Conservation (phyloP, 179 eudicot genomes). For the Carnegiea gigantea region DNA sequence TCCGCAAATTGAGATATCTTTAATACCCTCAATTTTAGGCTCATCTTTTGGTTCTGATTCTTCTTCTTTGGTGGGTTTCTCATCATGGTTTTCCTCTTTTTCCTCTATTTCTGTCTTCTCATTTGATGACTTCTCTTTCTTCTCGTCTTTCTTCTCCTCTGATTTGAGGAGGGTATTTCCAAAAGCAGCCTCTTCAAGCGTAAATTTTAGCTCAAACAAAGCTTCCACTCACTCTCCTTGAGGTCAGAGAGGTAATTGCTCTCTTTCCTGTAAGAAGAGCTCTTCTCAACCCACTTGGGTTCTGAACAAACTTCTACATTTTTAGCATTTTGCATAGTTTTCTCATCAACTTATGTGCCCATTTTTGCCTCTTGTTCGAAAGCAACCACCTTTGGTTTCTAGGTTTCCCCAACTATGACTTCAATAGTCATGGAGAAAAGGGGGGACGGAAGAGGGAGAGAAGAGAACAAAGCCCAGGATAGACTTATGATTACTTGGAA, state of each 20-base stretch:
- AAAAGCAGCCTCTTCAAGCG: slow-evolving; percentile 52
- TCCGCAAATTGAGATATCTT: slow-evolving; percentile 47
- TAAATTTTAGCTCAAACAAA: slow-evolving; percentile 45
- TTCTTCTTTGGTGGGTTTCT: slow-evolving; percentile 9
- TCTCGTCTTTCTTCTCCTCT: slow-evolving; percentile 22
- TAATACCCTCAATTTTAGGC: slow-evolving; percentile 6
- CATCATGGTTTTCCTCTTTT: slow-evolving; percentile 11
- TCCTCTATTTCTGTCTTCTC: neutral
- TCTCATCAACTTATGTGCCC: slow-evolving; percentile 22
- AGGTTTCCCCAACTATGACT: slow-evolving; percentile 33
- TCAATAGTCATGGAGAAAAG: slow-evolving; percentile 30
- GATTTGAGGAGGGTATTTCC: slow-evolving; percentile 34
- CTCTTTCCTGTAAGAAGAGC: slow-evolving; percentile 63
- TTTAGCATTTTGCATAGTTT: slow-evolving; percentile 17
- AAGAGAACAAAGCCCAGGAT: neutral
- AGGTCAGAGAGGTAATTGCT: slow-evolving; percentile 58
- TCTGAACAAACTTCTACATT: slow-evolving; percentile 27
- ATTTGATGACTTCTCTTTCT: slow-evolving; percentile 10
- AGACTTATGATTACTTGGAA: neutral
- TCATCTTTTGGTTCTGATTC: slow-evolving; percentile 14
- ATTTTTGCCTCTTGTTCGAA: slow-evolving; percentile 20
- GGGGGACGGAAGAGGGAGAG: neutral
- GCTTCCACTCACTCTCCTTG: slow-evolving; percentile 56
- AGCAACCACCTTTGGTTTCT: slow-evolving; percentile 21
- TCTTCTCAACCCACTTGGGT: slow-evolving; percentile 41